Base-by-base conservation (phyloP, 768 basidiomycete species). In the Suillus americanus region DNA sequence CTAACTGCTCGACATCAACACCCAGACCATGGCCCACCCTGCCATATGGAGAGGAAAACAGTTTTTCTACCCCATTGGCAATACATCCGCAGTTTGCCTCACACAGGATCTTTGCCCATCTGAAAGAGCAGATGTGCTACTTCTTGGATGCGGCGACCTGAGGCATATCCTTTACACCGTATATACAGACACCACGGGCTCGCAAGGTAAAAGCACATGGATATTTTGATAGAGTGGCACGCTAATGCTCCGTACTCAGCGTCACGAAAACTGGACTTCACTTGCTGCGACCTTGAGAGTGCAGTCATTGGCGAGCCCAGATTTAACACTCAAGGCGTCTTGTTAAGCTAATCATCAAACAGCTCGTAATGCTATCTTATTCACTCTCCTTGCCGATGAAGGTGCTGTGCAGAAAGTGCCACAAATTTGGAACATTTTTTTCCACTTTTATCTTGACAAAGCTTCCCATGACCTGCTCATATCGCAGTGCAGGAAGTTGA, bases 51-150 rank as follows among this genome's bases (percentile, higher is more conserved):
- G 79, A 3, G 78, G 74, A 14, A 79, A 77, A 66, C 71, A 72
- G 2, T 84, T 79, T 64, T 88, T 86, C 75, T 88, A 87, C 72
- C 82, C 86, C 3, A 75, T 86, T n/a, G 87, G 88, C 41, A 87
- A 87, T 68, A 87, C 87, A 0, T 78, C 85, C 5, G 81, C 88
- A 6, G 73, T 83, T 5, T 82, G 75, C 51, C 73, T 88, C 20
- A 82, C 82, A 4, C 74, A 81, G 62, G 77, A 81, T 46, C 69
- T 88, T 4, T 72, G 83, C 62, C 80, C 81, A 0, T 85, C 85
- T 65, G 71, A 79, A 60, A 60, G 72, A n/a, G 84, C 82, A 7
- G 71, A 80, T 25, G 70, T 87, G 35, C 75, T 89, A 3, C 78
- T 86, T 18, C 75, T 87, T 33, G 86, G 82, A 35, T 87, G 85